Evolutionary conservation across 129 eudicot species (phyloP), one percentile per base, ranked within the genome.

Genomic region (Mikania micrantha): DNA sequence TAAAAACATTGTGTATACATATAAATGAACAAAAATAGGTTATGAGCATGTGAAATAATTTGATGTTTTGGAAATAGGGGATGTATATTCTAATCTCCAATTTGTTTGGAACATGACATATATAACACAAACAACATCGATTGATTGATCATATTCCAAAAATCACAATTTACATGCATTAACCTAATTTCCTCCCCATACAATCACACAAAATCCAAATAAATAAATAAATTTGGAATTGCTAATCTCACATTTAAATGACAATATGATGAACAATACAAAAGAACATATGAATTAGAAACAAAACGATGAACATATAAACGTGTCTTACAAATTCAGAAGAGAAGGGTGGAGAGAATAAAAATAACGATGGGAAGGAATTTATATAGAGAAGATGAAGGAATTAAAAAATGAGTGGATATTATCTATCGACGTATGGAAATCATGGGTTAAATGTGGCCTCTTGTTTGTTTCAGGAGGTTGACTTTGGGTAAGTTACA

Each of bases 361-460:
- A 65, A 1, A 22, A 58, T 44, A 40, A 41, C 34, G 34, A 11
- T 22, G 45, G 20, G 54, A 21, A 38, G 10, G 68, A 42, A 58
- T 42, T 52, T 75, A 56, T 67, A 59, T 59, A 47, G 61, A 72
- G 52, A 56, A 64, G 25, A 21, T 12, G 39, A 67, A 59, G 9
- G 48, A 76, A 24, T 45, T 31, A 29, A 39, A 58, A n/a, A n/a
- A n/a, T n/a, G n/a, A n/a, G n/a, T n/a, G n/a, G n/a, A n/a, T n/a
- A n/a, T n/a, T n/a, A 59, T 31, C 16, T 7, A 73, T 73, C 42
- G 24, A 73, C 78, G 71, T 64, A 24, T 19, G 71, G 10, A 63
- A 62, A 15, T 70, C 70, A 73, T 62, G 71, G 71, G 31, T 73
- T 50, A 73, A 73, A 73, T 50, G 44, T 73, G 71, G 71, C 71